Conservation (phyloP, 345 rosid species). For the thale cress (Arabidopsis thaliana) region DNA sequence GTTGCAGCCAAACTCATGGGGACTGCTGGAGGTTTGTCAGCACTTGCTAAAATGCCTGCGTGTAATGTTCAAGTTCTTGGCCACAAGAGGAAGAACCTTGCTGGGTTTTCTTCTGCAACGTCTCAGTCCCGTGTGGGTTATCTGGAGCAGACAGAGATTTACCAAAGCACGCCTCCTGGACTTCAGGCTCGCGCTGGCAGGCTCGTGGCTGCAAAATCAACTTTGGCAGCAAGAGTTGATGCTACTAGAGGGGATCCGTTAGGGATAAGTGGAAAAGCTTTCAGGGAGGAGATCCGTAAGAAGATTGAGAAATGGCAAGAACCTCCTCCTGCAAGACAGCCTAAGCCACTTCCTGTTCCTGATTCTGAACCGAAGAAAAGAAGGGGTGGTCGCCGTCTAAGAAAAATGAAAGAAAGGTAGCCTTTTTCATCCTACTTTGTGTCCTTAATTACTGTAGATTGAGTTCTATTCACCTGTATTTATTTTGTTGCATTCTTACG, state of each 20-base stretch:
- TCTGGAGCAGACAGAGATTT: slow-evolving; percentile 87
- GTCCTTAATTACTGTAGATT: not conserved
- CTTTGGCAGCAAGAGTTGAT: slow-evolving; percentile 88
- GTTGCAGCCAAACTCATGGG: slow-evolving; percentile 98
- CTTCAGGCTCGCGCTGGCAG: slow-evolving; percentile 78
- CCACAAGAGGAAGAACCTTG: slow-evolving; percentile 89
- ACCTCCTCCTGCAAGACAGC: slow-evolving; percentile 98
- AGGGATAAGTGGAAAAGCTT: slow-evolving; percentile 72
- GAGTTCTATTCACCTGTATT: slow-evolving; percentile 1
- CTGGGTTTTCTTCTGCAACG: slow-evolving; percentile 94
- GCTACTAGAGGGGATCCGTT: slow-evolving; percentile 82
- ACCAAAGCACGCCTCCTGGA: slow-evolving; percentile 82
- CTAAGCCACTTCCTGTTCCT: slow-evolving; percentile 97
- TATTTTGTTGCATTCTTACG: not conserved
- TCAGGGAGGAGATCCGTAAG: slow-evolving; percentile 74
- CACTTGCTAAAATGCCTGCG: slow-evolving; percentile 97
- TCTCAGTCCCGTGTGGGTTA: slow-evolving; percentile 81
- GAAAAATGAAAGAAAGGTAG: slow-evolving; percentile 98
- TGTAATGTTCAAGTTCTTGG: slow-evolving; percentile 96
- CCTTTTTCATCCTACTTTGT: not conserved
- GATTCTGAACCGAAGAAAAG: slow-evolving; percentile 98
- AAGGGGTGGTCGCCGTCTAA: slow-evolving; percentile 94
- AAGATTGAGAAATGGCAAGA: slow-evolving; percentile 98
- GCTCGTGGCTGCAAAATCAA: slow-evolving; percentile 84
- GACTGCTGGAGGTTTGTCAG: slow-evolving; percentile 91